These are phyloP conservation scores for Paecilomyces sp. DNA, from an alignment of 2,329 filamentous ascomycete genomes.

Conservation along the genomic window DNA sequence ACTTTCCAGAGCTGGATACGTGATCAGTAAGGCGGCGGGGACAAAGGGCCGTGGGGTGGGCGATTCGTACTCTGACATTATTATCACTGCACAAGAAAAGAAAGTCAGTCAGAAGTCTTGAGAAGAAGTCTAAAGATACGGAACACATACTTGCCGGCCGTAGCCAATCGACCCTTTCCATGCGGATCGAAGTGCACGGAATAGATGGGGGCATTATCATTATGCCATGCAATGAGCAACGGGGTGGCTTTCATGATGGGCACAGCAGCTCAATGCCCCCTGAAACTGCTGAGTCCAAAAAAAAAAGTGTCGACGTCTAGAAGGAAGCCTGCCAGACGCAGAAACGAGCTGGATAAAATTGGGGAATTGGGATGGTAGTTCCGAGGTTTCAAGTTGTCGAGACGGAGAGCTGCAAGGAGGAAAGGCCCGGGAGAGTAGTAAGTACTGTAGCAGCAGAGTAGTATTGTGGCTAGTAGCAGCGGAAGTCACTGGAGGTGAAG, in stretches of 20 bases:
- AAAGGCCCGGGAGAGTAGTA: neutral
- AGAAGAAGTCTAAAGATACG: neutral
- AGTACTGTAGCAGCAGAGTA: too few species aligned
- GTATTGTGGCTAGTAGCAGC: neutral
- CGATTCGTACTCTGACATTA: constrained; percentile 71
- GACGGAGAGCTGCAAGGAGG: neutral
- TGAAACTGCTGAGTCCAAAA: constrained; percentile 2
- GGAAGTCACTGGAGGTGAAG: neutral
- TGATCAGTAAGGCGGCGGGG: constrained; percentile 29
- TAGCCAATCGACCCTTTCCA: constrained; percentile 85
- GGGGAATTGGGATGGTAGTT: neutral
- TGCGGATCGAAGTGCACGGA: constrained; percentile 93
- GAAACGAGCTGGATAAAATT: neutral
- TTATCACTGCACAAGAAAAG: constrained; percentile 55
- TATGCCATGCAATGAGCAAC: constrained; percentile 97
- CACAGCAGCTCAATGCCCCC: constrained; percentile 20
- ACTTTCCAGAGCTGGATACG: constrained; percentile 75
- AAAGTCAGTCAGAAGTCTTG: constrained; percentile 8
- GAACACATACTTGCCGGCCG: constrained; percentile 64
- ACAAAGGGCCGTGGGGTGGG: constrained; percentile 10
- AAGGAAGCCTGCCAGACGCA: neutral
- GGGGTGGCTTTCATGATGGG: constrained; percentile 85
- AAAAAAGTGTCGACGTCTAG: neutral
- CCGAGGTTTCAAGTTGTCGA: neutral
- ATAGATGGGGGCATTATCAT: constrained; percentile 94